Conservation (phyloP, 257 asterid genomes). For the Osmanthus fragrans region DNA sequence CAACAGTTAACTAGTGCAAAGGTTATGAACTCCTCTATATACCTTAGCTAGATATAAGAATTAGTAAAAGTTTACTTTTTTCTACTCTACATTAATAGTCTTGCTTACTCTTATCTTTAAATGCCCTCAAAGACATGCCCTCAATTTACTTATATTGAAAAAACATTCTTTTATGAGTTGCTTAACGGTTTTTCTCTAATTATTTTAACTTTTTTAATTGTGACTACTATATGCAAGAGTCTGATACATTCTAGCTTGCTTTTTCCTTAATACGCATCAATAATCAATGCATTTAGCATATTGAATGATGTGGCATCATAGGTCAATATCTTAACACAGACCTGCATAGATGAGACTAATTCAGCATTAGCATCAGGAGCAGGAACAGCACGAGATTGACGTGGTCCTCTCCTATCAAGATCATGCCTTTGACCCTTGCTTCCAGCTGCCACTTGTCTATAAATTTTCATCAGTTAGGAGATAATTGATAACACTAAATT, state of each 20-base stretch:
- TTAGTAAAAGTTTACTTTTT: too few relatives aligned
- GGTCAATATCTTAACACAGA: slow-evolving; percentile 7
- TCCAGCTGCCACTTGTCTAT: slow-evolving; percentile 73
- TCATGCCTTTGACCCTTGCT: slow-evolving; percentile 56
- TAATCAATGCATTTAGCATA: neutral
- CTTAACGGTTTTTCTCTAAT: neutral
- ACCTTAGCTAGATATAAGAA: too few relatives aligned
- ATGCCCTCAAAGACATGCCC: neutral
- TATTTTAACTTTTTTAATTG: neutral
- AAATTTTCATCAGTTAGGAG: slow-evolving; percentile 26
- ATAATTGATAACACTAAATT: neutral
- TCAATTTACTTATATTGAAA: neutral
- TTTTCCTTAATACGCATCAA: neutral
- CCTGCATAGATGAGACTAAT: slow-evolving; percentile 73
- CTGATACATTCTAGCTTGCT: neutral
- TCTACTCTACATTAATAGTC: neutral
- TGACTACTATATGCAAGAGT: neutral
- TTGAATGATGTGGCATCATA: neutral
- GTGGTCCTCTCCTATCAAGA: slow-evolving; percentile 51
- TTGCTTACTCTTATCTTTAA: neutral
- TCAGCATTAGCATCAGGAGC: slow-evolving; percentile 88
- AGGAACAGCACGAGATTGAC: slow-evolving; percentile 74
- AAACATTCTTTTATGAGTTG: neutral
- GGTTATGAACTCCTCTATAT: too few relatives aligned
- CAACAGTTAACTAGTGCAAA: too few relatives aligned